These are phyloP conservation scores for Xylaria castorea DNA, from an alignment of 495 filamentous ascomycete species.

Conservation along the genomic window DNA sequence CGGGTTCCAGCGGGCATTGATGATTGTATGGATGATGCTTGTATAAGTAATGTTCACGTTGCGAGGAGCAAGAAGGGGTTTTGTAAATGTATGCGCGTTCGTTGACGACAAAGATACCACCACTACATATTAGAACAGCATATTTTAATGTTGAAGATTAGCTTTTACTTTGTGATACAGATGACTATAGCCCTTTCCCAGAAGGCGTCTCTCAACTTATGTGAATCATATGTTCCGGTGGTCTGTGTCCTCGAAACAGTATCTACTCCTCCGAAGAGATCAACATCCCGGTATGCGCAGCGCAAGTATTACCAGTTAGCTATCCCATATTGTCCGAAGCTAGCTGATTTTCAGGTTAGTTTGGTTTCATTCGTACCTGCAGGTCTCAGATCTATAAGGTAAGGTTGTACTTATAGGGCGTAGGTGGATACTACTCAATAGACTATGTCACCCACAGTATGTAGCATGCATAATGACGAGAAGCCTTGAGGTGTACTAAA, in stretches of 20 bases:
- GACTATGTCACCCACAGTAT: background rate
- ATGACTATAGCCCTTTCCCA: background rate
- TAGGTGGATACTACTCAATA: background rate
- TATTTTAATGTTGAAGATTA: slow-evolving; percentile 5
- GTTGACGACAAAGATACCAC: slow-evolving; percentile 14
- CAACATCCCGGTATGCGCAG: background rate
- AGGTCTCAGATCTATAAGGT: background rate
- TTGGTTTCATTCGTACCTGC: background rate
- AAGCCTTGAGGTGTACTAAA: background rate
- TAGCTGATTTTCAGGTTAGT: background rate
- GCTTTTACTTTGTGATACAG: background rate
- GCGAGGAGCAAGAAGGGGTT: background rate
- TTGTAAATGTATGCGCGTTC: slow-evolving; percentile 9
- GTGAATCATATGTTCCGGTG: background rate
- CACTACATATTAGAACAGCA: slow-evolving; percentile 2
- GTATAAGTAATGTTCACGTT: slow-evolving; percentile 2
- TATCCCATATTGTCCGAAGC: background rate
- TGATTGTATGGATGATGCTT: background rate
- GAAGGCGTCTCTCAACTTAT: background rate
- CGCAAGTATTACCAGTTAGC: too few relatives aligned
- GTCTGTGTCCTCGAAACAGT: background rate
- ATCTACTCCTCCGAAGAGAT: too few relatives aligned
- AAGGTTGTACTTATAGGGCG: too few relatives aligned
- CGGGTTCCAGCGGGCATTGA: background rate
- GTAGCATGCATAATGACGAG: background rate